phyloP scores from a whole-genome alignment of 2,329 filamentous ascomycete genomes.

The Alternaria arbusti region DNA sequence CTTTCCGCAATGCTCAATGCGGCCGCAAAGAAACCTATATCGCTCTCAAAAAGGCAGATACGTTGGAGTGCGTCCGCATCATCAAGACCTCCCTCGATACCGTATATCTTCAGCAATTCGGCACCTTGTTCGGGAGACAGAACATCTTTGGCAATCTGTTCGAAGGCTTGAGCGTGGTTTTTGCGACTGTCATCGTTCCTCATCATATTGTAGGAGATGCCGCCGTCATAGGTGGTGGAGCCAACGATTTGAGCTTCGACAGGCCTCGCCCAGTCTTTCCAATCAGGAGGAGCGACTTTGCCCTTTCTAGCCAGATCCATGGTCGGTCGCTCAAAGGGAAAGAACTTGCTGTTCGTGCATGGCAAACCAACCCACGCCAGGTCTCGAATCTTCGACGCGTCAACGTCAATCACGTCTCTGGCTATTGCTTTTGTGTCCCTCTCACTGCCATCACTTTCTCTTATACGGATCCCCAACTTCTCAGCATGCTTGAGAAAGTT shows the following conservation, averaged over 20 bases:
- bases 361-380: constrained; percentile 22
- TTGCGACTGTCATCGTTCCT: constrained; percentile 9
- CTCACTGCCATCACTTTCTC: not conserved
- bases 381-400: constrained; percentile 12
- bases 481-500: constrained; percentile 16
- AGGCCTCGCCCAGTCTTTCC: constrained; percentile 1
- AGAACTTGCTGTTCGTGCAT: constrained; percentile 11
- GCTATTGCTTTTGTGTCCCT: not conserved
- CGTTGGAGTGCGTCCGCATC: constrained; percentile 18
- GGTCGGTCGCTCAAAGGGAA: constrained; percentile 13
- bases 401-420: constrained; percentile 10
- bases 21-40: constrained; percentile 26
- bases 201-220: constrained; percentile 27
- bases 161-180: constrained; percentile 6
- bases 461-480: constrained; percentile 5
- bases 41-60: constrained; percentile 25
- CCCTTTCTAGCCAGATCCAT: constrained; percentile 9
- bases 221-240: constrained; percentile 23
- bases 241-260: constrained; percentile 21
- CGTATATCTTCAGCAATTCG: constrained; percentile 7
- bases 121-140: not conserved
- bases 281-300: not conserved
- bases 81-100: not conserved
- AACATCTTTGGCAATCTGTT: constrained; percentile 1
- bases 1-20: constrained; percentile 12